These are phyloP conservation scores for Phytophthora syringae DNA, from an alignment of 352 stramenopile species.

Conservation along the genomic window DNA sequence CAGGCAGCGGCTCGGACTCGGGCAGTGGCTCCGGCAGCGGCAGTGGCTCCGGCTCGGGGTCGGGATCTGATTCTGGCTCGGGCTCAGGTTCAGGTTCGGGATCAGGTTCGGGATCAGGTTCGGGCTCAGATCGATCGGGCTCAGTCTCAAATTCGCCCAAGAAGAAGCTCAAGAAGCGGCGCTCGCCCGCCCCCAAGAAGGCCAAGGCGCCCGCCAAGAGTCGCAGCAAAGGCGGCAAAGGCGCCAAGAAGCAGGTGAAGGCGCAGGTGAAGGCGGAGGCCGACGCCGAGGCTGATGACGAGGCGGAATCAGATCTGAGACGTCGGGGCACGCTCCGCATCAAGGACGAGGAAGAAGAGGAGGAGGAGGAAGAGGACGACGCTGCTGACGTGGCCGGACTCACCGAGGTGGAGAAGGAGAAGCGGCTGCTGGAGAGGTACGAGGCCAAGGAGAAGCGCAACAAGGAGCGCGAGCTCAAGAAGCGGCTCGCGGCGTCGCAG, in stretches of 20 bases:
- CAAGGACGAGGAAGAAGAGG: slow-evolving; percentile 49
- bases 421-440: slow-evolving; percentile 87
- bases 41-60: slow-evolving; percentile 39
- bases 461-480: slow-evolving; percentile 87
- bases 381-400: slow-evolving; percentile 71
- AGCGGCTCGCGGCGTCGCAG: slow-evolving; percentile 68
- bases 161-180: slow-evolving; percentile 62
- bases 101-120: slow-evolving; percentile 44
- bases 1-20: slow-evolving; percentile 31
- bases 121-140: slow-evolving; percentile 28
- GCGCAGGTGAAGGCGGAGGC: slow-evolving; percentile 53
- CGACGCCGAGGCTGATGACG: slow-evolving; percentile 64
- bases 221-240: slow-evolving; percentile 26
- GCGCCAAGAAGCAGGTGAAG: slow-evolving; percentile 42
- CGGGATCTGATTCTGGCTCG: slow-evolving; percentile 40
- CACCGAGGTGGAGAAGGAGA: slow-evolving; percentile 89
- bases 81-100: slow-evolving; percentile 45
- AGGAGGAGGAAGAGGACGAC: slow-evolving; percentile 58
- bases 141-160: slow-evolving; percentile 36
- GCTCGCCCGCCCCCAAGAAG: slow-evolving; percentile 42
- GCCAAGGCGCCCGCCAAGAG: slow-evolving; percentile 43
- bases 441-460: slow-evolving; percentile 83
- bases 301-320: slow-evolving; percentile 39
- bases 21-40: slow-evolving; percentile 42
- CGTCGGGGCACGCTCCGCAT: slow-evolving; percentile 46